These are phyloP conservation scores for Cicer judaicum DNA, from an alignment of 306 rosid species.

Conservation along the genomic window DNA sequence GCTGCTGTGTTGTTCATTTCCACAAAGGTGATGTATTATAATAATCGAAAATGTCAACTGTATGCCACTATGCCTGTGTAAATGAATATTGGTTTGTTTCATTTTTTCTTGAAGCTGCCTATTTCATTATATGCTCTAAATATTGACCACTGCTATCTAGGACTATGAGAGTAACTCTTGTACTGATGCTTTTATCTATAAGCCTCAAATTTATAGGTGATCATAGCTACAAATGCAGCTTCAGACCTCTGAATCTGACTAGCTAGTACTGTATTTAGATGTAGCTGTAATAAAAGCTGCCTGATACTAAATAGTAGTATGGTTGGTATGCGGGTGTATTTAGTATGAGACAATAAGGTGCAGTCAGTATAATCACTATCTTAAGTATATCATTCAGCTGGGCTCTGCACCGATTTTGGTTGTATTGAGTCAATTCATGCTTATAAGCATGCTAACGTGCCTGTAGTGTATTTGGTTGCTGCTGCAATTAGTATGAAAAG, in stretches of 20 bases:
- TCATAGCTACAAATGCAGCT: slow-evolving; percentile 21
- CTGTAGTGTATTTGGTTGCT: slow-evolving; percentile 5
- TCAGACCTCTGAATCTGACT: slow-evolving; percentile 9
- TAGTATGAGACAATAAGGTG: slow-evolving; percentile 11
- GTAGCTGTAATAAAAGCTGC: background rate
- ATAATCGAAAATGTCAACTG: background rate
- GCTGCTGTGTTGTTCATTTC: slow-evolving; percentile 25
- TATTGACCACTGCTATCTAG: too few relatives aligned
- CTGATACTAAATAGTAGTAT: slow-evolving; percentile 15
- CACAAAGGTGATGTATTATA: background rate
- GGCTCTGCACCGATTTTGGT: background rate
- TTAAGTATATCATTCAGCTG: background rate
- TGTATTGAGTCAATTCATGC: background rate
- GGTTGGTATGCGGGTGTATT: background rate
- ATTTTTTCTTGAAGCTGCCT: slow-evolving; percentile 12
- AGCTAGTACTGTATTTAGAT: background rate
- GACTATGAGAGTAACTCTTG: background rate
- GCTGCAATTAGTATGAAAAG: background rate
- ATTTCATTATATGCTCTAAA: background rate
- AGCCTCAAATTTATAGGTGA: slow-evolving; percentile 10
- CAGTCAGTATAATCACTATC: background rate
- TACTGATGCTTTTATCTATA: slow-evolving; percentile 7
- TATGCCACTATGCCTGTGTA: background rate
- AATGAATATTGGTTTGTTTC: background rate
- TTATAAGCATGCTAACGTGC: background rate